Evolutionary conservation across 2,329 filamentous ascomycete species (phyloP), one percentile per base, ranked within the genome.

Genomic region (Xylariales sp.): DNA sequence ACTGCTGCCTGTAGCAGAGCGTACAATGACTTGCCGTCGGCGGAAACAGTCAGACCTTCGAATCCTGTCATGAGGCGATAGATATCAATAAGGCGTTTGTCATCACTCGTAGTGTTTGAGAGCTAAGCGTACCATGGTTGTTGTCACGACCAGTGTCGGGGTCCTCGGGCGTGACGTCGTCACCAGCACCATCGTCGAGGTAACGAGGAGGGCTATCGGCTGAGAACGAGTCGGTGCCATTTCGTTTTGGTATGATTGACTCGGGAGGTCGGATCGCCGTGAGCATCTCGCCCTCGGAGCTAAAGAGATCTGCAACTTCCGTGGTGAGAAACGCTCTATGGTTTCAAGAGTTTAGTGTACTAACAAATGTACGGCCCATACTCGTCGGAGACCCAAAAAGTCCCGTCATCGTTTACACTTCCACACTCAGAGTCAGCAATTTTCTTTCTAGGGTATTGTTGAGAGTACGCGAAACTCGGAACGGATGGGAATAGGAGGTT

Each of bases 281-380:
- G 16, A 87, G 77, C 86, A 93, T 89, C 41, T 80, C 82, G 43
- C 91, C 91, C 0, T 76, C 74, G 3, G 77, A 70, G 68, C 83
- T 80, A 78, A 93, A 93, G 7, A 76, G 74, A 59, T 77, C 76
- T 77, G 52, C 12, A 4, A 9, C 3, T 14, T 28, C 41, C 6
- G 10, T 36, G 36, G 68, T 66, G 65, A 70, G 55, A 52, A 43
- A 64, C 14, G 6, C 23, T n/a, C 28, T 23, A 32, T 12, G 6
- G 3, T 4, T 49, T 28, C 32, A 28, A 18, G 23, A 30, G 18
- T 18, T 50, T 18, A 28, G 5, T 28, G 1, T 18, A 69, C 52
- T 88, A 85, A 82, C 92, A 93, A 28, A 92, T 80, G 72, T 89
- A 92, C 0, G 89, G 89, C 0, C 90, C 90, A 75, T 91, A 91